Percentiles rank a stretch among this genome's conserved stretches.
Evolutionary conservation across 257 asterid species (phyloP).

Genomic region (Solanum chmielewskii): DNA sequence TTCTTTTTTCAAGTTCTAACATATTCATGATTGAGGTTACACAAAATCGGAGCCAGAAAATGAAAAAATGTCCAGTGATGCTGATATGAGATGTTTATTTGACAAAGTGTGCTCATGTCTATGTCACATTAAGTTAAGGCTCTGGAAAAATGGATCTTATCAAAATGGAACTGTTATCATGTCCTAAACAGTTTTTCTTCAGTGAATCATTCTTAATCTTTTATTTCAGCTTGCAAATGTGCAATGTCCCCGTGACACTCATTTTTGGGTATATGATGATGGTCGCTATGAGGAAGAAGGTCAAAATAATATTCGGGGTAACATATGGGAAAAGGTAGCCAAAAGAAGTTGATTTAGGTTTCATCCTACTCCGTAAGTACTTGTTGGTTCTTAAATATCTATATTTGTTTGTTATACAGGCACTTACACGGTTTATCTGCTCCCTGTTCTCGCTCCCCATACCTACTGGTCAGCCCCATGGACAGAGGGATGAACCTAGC

Average conservation of each 20-base stretch:
- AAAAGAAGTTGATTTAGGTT: background rate
- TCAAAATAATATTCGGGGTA: constrained; percentile 89
- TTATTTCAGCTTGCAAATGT: constrained; percentile 69
- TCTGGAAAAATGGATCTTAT: background rate
- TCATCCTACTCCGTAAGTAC: background rate
- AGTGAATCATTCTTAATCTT: background rate
- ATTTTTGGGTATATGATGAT: constrained; percentile 92
- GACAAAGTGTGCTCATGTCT: background rate
- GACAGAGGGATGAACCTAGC: constrained; percentile 67
- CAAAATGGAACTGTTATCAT: background rate
- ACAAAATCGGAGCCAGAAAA: background rate
- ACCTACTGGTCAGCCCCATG: constrained; percentile 72
- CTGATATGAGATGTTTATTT: background rate
- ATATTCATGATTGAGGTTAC: background rate
- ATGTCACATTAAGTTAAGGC: background rate
- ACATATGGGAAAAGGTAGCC: constrained; percentile 84
- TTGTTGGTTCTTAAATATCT: background rate
- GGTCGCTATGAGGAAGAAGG: constrained; percentile 98
- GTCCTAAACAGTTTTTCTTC: background rate
- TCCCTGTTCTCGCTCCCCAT: constrained; percentile 88
- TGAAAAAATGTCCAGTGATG: background rate
- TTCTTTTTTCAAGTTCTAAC: background rate
- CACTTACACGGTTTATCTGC: constrained; percentile 73
- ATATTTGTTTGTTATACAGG: constrained; percentile 27
- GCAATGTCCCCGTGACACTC: constrained; percentile 97